Evolutionary conservation across 129 eudicot genomes (phyloP), one percentile per base, ranked within the genome.

Genomic region (carrot (Daucus carota)): DNA sequence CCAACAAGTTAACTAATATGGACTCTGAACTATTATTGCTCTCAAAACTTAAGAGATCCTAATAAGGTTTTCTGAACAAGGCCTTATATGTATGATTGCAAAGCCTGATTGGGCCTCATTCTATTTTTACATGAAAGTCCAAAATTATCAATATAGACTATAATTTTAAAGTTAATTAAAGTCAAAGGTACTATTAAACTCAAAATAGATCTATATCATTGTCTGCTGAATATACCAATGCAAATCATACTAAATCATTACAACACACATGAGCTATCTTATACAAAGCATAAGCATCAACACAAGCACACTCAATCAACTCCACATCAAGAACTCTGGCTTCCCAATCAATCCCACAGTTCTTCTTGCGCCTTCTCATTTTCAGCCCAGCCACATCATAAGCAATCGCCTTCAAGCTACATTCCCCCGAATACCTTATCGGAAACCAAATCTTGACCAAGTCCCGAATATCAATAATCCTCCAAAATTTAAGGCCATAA

Each of bases 201-300:
- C n/a, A n/a, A n/a, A n/a, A n/a, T n/a, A n/a, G n/a, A n/a, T n/a
- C n/a, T n/a, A n/a, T n/a, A n/a, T n/a, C n/a, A n/a, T n/a, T n/a
- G n/a, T n/a, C n/a, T n/a, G n/a, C n/a, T n/a, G 26, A 20, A 50
- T 10, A 20, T 3, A 50, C 7, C 59, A 18, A 18, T 1, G 11
- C 59, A 50, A 11, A 54, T 54, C n/a, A 22, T 54, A 14, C 62
- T 3, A n/a, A 54, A 54, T 54, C 8, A n/a, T 8, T 3, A n/a
- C 3, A 54, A 18, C 17, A 79, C 85, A 67, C 80, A 42, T 44
- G 45, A 34, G 82, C 96, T 60, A 89, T 85, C 74, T 24, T 83
- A 76, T 78, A 82, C 8, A 86, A 85, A 79, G 89, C 95, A 85
- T 82, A 89, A 24, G 89, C 91, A 85, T 89, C 91, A 75, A 87